A percentile compares a stretch with the other conserved stretches of the same genome.
Conservation (phyloP, 305 asterid genomes). For the Withania somnifera region DNA sequence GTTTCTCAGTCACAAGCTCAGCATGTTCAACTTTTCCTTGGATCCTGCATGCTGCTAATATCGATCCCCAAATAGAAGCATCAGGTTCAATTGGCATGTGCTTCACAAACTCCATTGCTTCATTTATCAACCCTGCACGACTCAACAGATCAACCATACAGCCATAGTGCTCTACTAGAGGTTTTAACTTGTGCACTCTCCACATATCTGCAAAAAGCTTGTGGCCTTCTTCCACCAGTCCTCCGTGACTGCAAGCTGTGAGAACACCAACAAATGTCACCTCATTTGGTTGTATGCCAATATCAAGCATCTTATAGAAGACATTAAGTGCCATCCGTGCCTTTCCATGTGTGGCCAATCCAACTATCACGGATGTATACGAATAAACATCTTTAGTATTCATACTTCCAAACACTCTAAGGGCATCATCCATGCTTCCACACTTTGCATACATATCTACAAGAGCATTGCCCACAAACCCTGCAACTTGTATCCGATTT, state of each 20-base stretch:
- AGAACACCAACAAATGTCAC: constrained; percentile 28
- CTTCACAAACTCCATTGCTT: constrained; percentile 18
- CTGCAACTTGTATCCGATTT: constrained; percentile 9
- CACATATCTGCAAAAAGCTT: constrained; percentile 23
- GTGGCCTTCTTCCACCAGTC: constrained; percentile 21
- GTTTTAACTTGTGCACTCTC: constrained; percentile 11
- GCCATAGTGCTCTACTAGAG: constrained; percentile 31
- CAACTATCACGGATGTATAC: constrained; percentile 21
- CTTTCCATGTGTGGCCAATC: constrained; percentile 31
- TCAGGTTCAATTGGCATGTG: constrained; percentile 26
- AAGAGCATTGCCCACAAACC: constrained; percentile 28
- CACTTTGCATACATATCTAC: constrained; percentile 37
- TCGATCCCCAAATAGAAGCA: constrained; percentile 22
- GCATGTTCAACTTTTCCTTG: constrained; percentile 24
- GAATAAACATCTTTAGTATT: constrained; percentile 22
- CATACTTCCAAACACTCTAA: constrained; percentile 15
- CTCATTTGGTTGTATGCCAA: constrained; percentile 21
- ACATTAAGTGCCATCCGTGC: constrained; percentile 18
- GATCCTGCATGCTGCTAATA: constrained; percentile 30
- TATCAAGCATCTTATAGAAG: constrained; percentile 22
- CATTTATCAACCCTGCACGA: constrained; percentile 21
- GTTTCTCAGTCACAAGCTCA: constrained; percentile 16
- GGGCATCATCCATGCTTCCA: constrained; percentile 19
- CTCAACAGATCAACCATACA: constrained; percentile 36
- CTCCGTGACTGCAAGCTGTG: constrained; percentile 27